A percentile compares a stretch with the other conserved stretches of the same genome.
phyloP scores from a whole-genome alignment of 345 rosid species.

The Populus ilicifolia region DNA sequence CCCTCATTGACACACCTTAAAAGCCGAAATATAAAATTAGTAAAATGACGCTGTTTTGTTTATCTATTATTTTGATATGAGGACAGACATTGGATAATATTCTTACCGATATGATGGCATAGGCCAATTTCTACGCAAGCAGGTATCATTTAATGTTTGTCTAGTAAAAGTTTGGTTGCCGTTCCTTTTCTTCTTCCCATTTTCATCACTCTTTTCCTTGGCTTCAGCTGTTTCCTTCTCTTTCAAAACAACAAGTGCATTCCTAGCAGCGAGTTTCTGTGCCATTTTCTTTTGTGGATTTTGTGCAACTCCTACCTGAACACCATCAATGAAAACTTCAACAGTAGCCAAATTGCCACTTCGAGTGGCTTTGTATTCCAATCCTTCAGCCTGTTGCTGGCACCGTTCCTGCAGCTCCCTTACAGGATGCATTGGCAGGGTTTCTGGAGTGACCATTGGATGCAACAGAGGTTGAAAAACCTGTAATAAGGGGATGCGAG shows the following conservation, averaged over 20 bases:
- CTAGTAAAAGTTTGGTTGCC: slow-evolving; percentile 88
- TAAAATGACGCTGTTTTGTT: background rate
- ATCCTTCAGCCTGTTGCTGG: slow-evolving; percentile 97
- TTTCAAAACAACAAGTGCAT: slow-evolving; percentile 76
- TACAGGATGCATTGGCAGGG: slow-evolving; percentile 99
- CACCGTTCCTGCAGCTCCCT: slow-evolving; percentile 97
- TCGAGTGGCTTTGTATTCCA: slow-evolving; percentile 85
- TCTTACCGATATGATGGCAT: slow-evolving; percentile 85
- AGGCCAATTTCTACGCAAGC: slow-evolving; percentile 95
- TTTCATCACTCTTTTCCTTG: slow-evolving; percentile 44
- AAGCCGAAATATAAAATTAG: slow-evolving; percentile 1
- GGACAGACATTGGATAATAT: background rate
- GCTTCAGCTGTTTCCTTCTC: slow-evolving; percentile 70
- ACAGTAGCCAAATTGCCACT: slow-evolving; percentile 89
- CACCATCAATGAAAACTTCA: slow-evolving; percentile 91
- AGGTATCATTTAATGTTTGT: slow-evolving; percentile 88
- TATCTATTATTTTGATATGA: background rate
- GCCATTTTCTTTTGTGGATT: slow-evolving; percentile 99
- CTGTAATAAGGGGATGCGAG: slow-evolving; percentile 26
- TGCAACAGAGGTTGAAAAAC: slow-evolving; percentile 92
- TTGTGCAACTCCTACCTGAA: slow-evolving; percentile 85
- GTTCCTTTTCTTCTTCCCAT: slow-evolving; percentile 61
- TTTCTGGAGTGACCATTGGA: slow-evolving; percentile 98
- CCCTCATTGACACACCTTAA: slow-evolving; percentile 85
- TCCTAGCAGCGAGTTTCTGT: slow-evolving; percentile 96